phyloP scores from a whole-genome alignment of 192 early-diverging fungal species.

The Thamnidium elegans region DNA sequence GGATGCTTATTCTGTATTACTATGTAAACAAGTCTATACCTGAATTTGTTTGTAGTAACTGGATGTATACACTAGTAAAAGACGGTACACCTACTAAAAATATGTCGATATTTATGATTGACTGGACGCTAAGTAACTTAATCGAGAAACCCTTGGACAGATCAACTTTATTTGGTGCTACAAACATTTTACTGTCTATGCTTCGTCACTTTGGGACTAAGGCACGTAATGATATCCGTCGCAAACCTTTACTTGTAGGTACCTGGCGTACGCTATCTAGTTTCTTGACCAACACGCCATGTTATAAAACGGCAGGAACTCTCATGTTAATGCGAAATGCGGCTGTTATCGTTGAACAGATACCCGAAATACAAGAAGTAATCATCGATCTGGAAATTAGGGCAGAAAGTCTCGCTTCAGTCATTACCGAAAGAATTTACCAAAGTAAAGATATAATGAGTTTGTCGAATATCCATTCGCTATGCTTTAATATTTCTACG shows the following conservation, averaged over 20 bases:
- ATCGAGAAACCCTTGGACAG: not conserved
- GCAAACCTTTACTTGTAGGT: constrained; percentile 15
- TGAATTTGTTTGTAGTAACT: constrained; percentile 5
- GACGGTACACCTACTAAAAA: not conserved
- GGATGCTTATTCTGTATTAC: constrained; percentile 20
- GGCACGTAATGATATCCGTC: not conserved
- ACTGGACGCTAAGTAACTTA: not conserved
- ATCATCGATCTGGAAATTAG: not conserved
- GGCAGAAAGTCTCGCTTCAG: not conserved
- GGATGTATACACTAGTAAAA: constrained; percentile 5
- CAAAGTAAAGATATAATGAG: too few relatives aligned
- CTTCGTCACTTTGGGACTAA: constrained; percentile 13
- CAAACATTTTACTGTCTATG: constrained; percentile 19
- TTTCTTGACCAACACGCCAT: constrained; percentile 6
- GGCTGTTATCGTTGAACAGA: not conserved
- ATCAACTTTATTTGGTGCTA: constrained; percentile 4
- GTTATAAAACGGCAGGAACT: constrained; percentile 10
- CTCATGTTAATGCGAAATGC: constrained; percentile 4
- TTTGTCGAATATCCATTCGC: too few relatives aligned
- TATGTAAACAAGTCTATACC: constrained; percentile 5
- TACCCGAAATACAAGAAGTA: constrained; percentile 16
- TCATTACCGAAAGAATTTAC: not conserved
- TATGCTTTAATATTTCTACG: not conserved
- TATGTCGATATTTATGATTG: constrained; percentile 5
- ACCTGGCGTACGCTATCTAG: constrained; percentile 14